These are phyloP conservation scores for Starmera quercuum DNA, from an alignment of 805 yeast genomes.

Conservation along the genomic window DNA sequence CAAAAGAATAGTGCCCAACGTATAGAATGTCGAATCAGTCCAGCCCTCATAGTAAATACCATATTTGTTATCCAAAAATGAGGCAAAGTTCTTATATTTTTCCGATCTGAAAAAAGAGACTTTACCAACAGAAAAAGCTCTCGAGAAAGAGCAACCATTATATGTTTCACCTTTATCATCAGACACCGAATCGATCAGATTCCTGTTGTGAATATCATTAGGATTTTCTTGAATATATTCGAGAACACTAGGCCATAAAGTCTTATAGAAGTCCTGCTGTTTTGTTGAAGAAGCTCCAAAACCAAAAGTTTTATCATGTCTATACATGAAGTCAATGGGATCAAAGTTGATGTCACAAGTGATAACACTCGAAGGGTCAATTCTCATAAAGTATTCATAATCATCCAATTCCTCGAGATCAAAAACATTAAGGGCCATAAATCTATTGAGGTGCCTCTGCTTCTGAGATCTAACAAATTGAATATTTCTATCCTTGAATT, in stretches of 20 bases:
- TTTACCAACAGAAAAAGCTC: constrained; percentile 75
- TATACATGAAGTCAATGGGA: constrained; percentile 42
- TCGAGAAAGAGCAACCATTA: constrained; percentile 86
- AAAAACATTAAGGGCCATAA: constrained; percentile 39
- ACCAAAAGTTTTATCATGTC: constrained; percentile 49
- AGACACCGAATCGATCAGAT: constrained; percentile 63
- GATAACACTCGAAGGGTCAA: constrained; percentile 37
- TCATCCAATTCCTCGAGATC: constrained; percentile 32
- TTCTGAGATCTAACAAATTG: constrained; percentile 46
- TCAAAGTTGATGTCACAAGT: constrained; percentile 42
- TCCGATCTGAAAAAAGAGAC: constrained; percentile 68
- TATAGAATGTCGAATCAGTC: constrained; percentile 89
- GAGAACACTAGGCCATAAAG: constrained; percentile 70
- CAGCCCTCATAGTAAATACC: constrained; percentile 87
- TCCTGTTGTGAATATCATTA: constrained; percentile 48
- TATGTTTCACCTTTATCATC: constrained; percentile 63
- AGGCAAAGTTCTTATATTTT: constrained; percentile 61
- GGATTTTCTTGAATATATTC: constrained; percentile 56
- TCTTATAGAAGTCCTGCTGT: constrained; percentile 63
- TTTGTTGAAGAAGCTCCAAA: constrained; percentile 56
- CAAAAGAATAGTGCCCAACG: constrained; percentile 72
- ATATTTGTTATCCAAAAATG: constrained; percentile 59
- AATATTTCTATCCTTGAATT: constrained; percentile 33
- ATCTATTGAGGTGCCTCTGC: constrained; percentile 50
- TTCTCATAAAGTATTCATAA: constrained; percentile 45